These are phyloP conservation scores for Aspergillus sp. DNA, from an alignment of 2,329 filamentous ascomycete genomes.

Conservation along the genomic window DNA sequence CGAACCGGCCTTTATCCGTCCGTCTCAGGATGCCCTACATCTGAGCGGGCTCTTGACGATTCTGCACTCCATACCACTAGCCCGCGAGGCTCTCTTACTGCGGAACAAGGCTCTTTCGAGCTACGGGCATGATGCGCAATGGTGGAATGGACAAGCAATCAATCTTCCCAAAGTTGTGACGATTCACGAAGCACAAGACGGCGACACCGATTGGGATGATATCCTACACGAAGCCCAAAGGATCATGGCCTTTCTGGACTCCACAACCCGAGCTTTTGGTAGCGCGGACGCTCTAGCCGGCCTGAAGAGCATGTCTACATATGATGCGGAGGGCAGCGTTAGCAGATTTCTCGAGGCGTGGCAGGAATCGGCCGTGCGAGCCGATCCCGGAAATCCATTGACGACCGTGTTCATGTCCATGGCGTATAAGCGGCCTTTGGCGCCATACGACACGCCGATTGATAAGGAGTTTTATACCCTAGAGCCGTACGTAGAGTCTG, in stretches of 20 bases:
- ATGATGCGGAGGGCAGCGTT: constrained; percentile 42
- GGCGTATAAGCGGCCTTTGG: constrained; percentile 44
- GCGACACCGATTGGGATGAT: constrained; percentile 46
- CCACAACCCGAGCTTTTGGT: constrained; percentile 62
- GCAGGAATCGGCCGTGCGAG: constrained; percentile 50
- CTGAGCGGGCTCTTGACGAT: constrained; percentile 65
- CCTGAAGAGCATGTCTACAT: constrained; percentile 42
- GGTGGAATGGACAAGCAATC: constrained; percentile 65
- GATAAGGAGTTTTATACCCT: constrained; percentile 44
- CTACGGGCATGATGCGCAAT: constrained; percentile 62
- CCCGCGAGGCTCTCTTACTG: constrained; percentile 60
- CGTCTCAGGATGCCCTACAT: constrained; percentile 56
- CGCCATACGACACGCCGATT: constrained; percentile 21
- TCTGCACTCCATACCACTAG: constrained; percentile 63
- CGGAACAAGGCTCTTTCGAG: constrained; percentile 50
- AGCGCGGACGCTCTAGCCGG: constrained; percentile 57
- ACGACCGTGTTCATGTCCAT: constrained; percentile 53
- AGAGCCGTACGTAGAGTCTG: constrained; percentile 43
- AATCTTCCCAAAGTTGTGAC: constrained; percentile 57
- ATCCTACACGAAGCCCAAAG: constrained; percentile 63
- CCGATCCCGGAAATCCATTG: constrained; percentile 47
- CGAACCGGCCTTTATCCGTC: constrained; percentile 63
- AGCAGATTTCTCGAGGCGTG: constrained; percentile 56
- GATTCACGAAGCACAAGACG: constrained; percentile 38
- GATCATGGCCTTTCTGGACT: constrained; percentile 64